phyloP scores from a whole-genome alignment of 345 rosid species.

The Eucalyptus pauciflora region DNA sequence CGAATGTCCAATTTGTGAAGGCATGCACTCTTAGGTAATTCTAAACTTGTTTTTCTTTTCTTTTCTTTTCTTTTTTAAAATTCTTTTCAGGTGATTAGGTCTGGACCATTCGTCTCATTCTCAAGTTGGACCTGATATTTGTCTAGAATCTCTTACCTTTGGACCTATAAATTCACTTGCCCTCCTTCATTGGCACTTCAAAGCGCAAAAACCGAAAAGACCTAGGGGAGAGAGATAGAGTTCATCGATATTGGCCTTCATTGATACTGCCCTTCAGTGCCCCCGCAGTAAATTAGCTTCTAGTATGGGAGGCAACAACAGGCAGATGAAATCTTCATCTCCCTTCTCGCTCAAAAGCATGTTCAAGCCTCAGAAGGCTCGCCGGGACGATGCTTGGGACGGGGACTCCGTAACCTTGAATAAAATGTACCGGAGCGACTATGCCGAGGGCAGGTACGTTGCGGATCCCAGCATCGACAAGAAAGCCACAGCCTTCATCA shows the following conservation, averaged over 20 bases:
- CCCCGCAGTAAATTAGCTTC: not conserved
- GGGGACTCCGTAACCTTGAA: no score
- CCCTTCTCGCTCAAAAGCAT: no score
- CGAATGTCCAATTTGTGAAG: not conserved
- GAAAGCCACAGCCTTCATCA: no score
- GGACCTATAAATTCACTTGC: not conserved
- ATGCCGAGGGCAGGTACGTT: no score
- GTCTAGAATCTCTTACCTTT: not conserved
- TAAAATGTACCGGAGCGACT: no score
- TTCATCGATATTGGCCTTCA: not conserved
- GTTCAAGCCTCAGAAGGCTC: no score
- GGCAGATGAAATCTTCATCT: slow-evolving; percentile 10
- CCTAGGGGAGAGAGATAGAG: not conserved
- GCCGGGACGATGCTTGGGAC: no score
- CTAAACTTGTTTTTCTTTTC: not conserved
- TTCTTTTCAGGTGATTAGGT: not conserved
- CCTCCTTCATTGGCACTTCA: not conserved
- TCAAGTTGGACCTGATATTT: not conserved
- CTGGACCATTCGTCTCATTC: not conserved
- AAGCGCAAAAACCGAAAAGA: not conserved
- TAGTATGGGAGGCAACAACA: slow-evolving; percentile 16
- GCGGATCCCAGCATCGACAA: no score
- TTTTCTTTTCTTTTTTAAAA: not conserved
- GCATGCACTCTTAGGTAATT: not conserved
- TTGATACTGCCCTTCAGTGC: not conserved